These are phyloP conservation scores for Didymella arachidicola DNA, from an alignment of 2,329 filamentous ascomycete genomes.

Conservation along the genomic window DNA sequence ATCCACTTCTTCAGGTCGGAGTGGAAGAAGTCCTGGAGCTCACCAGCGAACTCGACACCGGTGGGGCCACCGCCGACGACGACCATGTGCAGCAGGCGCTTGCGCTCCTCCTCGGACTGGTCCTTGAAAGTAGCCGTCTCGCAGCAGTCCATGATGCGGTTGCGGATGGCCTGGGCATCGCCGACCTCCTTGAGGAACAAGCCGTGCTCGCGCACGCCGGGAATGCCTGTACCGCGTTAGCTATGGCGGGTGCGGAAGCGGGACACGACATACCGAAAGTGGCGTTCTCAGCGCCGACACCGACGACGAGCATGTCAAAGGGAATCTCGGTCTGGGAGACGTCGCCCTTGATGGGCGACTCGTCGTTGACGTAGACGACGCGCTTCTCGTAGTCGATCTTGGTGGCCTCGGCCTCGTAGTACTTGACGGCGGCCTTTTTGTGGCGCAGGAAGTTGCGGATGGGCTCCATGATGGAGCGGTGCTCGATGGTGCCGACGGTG, in stretches of 20 bases:
- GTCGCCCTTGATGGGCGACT: constrained; percentile 89
- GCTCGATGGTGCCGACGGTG: constrained; percentile 96
- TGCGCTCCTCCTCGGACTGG: constrained; percentile 84
- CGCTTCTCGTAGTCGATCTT: constrained; percentile 94
- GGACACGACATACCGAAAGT: constrained; percentile 75
- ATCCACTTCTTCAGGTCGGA: constrained; percentile 98
- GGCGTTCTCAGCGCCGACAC: constrained; percentile 96
- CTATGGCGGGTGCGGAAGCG: background rate
- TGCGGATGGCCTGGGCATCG: constrained; percentile 95
- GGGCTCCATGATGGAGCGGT: constrained; percentile 99
- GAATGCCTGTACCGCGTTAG: constrained; percentile 68
- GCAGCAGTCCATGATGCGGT: constrained; percentile 99
- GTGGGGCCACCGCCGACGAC: constrained; percentile 86
- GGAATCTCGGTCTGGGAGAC: constrained; percentile 85
- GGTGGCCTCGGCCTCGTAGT: constrained; percentile 96
- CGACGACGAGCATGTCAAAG: constrained; percentile 98
- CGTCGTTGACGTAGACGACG: constrained; percentile 87
- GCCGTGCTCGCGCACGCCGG: constrained; percentile 91
- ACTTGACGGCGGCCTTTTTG: constrained; percentile 92
- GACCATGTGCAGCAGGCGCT: constrained; percentile 97
- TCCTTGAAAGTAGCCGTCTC: constrained; percentile 99
- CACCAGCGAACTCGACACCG: constrained; percentile 97
- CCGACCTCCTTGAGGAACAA: constrained; percentile 99
- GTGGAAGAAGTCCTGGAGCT: constrained; percentile 98
- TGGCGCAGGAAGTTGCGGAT: constrained; percentile 94